These are phyloP conservation scores for Vitellaria paradoxa DNA, from an alignment of 179 eudicot species.

Conservation along the genomic window DNA sequence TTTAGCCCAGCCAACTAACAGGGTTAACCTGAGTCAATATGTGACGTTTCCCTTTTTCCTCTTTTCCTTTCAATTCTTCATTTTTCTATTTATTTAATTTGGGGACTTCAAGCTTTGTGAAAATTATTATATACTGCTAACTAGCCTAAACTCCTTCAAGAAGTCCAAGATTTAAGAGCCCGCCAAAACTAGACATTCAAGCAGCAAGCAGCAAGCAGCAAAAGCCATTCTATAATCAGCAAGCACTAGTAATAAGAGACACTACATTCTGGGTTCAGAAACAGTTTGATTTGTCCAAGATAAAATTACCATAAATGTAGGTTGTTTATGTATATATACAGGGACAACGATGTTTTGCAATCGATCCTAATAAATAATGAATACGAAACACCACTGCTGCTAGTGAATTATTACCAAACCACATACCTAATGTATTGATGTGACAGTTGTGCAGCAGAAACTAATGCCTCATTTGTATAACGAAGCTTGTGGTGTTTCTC, in stretches of 20 bases:
- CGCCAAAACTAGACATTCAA: no score
- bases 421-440: conserved; percentile 40
- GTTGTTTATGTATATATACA: neutral
- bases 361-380: neutral
- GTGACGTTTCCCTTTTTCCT: no score
- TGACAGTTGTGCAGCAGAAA: conserved; percentile 80
- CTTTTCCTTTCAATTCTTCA: neutral
- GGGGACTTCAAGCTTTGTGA: neutral
- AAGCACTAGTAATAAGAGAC: neutral
- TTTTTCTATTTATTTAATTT: neutral
- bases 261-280: neutral
- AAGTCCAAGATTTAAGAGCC: neutral
- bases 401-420: neutral
- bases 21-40: no score
- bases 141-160: neutral
- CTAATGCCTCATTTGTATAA: conserved; percentile 81
- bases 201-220: neutral
- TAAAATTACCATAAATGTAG: neutral
- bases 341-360: no score
- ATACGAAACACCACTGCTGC: neutral
- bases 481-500: conserved; percentile 90
- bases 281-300: neutral
- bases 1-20: no score
- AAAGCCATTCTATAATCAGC: neutral
- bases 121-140: neutral